Evolutionary conservation across 2,329 filamentous ascomycete genomes (phyloP).

Genomic region (Tolypocladium guangdongense): DNA sequence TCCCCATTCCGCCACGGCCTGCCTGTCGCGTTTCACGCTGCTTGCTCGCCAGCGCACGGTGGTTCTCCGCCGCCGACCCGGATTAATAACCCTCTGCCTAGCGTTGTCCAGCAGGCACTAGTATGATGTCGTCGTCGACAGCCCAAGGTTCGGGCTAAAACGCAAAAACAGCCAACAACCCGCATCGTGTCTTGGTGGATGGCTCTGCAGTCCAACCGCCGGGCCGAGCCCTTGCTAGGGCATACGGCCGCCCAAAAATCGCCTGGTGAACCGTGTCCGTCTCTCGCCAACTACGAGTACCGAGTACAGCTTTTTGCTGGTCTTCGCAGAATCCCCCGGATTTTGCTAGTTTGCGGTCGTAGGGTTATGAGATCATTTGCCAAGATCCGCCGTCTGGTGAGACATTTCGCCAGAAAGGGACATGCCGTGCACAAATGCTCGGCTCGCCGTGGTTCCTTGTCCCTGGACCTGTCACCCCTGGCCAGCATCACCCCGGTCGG

Average conservation of each 20-base stretch:
- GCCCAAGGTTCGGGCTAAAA: background rate
- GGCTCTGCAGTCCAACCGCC: background rate
- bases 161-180: no score
- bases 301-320: background rate
- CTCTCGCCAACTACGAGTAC: no score
- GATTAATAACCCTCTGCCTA: background rate
- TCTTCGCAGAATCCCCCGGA: background rate
- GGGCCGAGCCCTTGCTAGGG: background rate
- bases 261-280: background rate
- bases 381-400: background rate
- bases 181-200: no score
- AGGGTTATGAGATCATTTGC: background rate
- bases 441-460: constrained; percentile 5
- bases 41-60: background rate
- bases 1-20: background rate
- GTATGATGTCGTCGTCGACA: background rate
- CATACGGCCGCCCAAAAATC: background rate
- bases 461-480: constrained; percentile 7
- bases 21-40: background rate
- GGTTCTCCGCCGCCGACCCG: background rate
- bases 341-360: background rate
- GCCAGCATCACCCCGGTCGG: constrained; percentile 3
- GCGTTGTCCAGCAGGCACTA: background rate
- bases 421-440: background rate
- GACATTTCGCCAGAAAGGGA: background rate